Evolutionary conservation across 352 stramenopile genomes (phyloP).

Genomic region (Pythium myriotylum): DNA sequence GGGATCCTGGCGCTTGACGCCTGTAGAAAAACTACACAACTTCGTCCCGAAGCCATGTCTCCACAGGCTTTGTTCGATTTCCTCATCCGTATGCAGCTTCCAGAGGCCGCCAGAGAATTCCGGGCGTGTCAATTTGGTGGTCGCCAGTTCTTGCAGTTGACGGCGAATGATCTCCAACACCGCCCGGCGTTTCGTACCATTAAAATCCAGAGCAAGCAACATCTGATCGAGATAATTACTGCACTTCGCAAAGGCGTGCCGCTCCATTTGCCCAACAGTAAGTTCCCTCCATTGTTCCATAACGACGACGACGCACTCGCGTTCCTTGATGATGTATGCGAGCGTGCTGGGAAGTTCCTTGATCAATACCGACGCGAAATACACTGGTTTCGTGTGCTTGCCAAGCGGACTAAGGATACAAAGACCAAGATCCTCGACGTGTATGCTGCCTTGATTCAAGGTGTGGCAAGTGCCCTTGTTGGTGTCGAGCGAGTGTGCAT

Average conservation of each 20-base stretch:
- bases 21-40: conserved; percentile 47
- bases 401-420: conserved; percentile 38
- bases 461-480: conserved; percentile 45
- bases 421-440: conserved; percentile 52
- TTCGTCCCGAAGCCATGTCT: conserved; percentile 68
- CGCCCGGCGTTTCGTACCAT: conserved; percentile 49
- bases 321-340: conserved; percentile 50
- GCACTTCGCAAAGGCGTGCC: conserved; percentile 42
- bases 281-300: conserved; percentile 40
- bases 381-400: conserved; percentile 59
- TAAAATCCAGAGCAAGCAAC: conserved; percentile 58
- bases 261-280: conserved; percentile 40
- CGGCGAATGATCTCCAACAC: conserved; percentile 53
- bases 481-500: conserved; percentile 46
- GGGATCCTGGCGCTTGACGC: conserved; percentile 64
- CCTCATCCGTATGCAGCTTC: conserved; percentile 50
- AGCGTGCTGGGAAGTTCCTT: conserved; percentile 44
- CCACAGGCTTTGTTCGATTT: conserved; percentile 46
- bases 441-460: conserved; percentile 52
- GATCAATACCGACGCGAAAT: conserved; percentile 42
- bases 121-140: conserved; percentile 45
- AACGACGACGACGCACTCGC: conserved; percentile 54
- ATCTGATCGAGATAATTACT: conserved; percentile 53
- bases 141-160: conserved; percentile 45
- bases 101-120: conserved; percentile 52